A percentile compares a stretch with the other conserved stretches of the same genome.
Evolutionary conservation across 805 yeast genomes (phyloP).

Genomic region (Debaryomyces maramus): DNA sequence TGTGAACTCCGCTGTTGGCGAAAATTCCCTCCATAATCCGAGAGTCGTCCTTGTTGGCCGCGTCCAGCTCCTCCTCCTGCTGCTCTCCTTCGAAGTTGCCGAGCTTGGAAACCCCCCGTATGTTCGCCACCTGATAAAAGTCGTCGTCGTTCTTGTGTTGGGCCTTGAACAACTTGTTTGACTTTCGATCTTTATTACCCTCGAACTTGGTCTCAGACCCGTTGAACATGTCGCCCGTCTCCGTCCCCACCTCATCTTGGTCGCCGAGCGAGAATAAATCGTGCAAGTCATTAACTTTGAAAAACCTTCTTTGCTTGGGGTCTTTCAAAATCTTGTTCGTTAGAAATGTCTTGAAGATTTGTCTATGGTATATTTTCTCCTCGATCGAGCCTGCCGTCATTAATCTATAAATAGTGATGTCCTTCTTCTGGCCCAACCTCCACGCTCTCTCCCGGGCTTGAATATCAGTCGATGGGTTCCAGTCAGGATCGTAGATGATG

Average conservation of each 20-base stretch:
- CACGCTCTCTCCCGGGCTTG: conserved; percentile 98
- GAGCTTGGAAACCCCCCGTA: conserved; percentile 72
- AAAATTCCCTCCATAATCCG: conserved; percentile 75
- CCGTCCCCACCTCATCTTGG: conserved; percentile 63
- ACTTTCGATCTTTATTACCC: conserved; percentile 34
- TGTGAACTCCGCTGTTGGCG: conserved; percentile 68
- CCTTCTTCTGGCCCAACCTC: conserved; percentile 93
- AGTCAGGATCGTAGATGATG: conserved; percentile 93
- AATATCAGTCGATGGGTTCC: conserved; percentile 97
- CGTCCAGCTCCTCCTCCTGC: conserved; percentile 41
- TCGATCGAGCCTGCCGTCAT: conserved; percentile 96
- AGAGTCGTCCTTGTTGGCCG: conserved; percentile 48
- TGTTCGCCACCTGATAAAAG: conserved; percentile 58
- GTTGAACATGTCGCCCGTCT: conserved; percentile 63
- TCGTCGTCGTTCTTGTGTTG: conserved; percentile 58
- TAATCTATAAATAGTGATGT: conserved; percentile 84
- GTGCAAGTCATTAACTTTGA: conserved; percentile 87
- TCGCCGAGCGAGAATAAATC: conserved; percentile 87
- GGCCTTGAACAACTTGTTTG: conserved; percentile 26
- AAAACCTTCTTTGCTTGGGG: conserved; percentile 90
- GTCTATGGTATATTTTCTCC: conserved; percentile 95
- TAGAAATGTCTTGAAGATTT: conserved; percentile 90
- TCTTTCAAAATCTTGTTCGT: conserved; percentile 93
- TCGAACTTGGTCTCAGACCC: conserved; percentile 43
- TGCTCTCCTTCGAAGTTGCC: conserved; percentile 58